These are phyloP conservation scores for Russula earlei DNA, from an alignment of 768 basidiomycete genomes.

Conservation along the genomic window DNA sequence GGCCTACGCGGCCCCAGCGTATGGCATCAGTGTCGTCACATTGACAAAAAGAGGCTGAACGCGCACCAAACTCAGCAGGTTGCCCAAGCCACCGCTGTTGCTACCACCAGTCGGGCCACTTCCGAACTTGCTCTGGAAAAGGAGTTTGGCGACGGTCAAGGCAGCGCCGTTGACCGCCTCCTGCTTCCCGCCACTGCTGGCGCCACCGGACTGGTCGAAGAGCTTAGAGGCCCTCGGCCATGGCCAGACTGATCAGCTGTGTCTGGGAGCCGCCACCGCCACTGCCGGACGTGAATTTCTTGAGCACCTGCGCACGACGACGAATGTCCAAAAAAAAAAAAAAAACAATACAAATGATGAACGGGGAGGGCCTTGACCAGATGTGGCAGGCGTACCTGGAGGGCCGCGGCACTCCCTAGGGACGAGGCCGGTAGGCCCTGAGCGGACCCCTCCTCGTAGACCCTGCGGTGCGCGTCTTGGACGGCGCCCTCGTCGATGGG, in stretches of 20 bases:
- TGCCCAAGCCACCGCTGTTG: constrained; percentile 59
- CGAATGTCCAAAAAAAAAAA: background rate
- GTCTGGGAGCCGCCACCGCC: constrained; percentile 36
- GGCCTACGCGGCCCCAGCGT: constrained; percentile 1
- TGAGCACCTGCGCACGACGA: constrained; percentile 41
- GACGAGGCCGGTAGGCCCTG: constrained; percentile 47
- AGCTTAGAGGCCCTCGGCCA: constrained; percentile 73
- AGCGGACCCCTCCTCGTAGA: constrained; percentile 46
- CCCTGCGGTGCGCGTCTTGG: constrained; percentile 48
- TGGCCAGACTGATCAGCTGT: constrained; percentile 75
- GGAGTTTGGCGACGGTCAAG: constrained; percentile 76
- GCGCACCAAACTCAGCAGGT: constrained; percentile 35
- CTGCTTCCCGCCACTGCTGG: constrained; percentile 62
- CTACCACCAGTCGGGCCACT: constrained; percentile 44
- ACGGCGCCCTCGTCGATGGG: constrained; percentile 63
- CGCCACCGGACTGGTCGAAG: constrained; percentile 61
- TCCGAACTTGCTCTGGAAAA: constrained; percentile 63
- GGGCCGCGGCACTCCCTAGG: constrained; percentile 69
- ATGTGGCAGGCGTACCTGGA: constrained; percentile 40
- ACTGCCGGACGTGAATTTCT: constrained; percentile 51
- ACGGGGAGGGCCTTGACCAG: no score
- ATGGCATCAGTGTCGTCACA: constrained; percentile 15
- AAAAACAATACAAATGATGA: no score
- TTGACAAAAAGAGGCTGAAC: background rate
- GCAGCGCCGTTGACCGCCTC: constrained; percentile 80